Conservation (phyloP, 495 filamentous ascomycete genomes). For the Platismatia glauca region DNA sequence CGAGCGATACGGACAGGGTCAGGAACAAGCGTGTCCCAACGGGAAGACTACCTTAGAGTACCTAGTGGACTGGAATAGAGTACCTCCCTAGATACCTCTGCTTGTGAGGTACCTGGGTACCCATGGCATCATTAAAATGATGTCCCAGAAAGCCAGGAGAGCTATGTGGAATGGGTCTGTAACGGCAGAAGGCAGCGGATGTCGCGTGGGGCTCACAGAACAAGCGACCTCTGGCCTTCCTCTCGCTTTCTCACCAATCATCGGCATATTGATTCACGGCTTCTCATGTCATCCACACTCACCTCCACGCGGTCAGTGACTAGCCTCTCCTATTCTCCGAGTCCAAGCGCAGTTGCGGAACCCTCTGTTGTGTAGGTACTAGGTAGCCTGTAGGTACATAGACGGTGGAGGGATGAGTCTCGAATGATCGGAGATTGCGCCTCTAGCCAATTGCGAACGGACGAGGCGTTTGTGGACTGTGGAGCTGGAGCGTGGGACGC, state of each 20-base stretch:
- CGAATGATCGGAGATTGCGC: neutral
- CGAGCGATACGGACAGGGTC: neutral
- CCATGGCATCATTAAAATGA: no score
- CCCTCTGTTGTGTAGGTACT: neutral
- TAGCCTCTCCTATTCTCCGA: neutral
- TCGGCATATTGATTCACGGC: no score
- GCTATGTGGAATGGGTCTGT: neutral
- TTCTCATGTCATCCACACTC: neutral
- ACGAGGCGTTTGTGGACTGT: neutral
- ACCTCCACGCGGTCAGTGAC: neutral
- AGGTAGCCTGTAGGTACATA: neutral
- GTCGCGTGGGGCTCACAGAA: neutral
- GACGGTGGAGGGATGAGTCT: neutral
- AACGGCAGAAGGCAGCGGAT: neutral
- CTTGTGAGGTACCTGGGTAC: neutral
- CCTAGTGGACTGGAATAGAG: no score
- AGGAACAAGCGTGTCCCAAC: neutral
- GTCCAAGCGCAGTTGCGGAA: neutral
- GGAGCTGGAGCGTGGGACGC: neutral
- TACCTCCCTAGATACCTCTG: no score
- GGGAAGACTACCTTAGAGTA: constrained; percentile 5
- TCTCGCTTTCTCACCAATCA: no score
- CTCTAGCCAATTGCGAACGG: neutral
- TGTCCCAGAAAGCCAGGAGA: no score
- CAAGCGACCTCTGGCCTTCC: neutral